A percentile compares a stretch with the other conserved stretches of the same genome.
Evolutionary conservation across 768 basidiomycete species (phyloP).

Genomic region (Tylopilus sp.): DNA sequence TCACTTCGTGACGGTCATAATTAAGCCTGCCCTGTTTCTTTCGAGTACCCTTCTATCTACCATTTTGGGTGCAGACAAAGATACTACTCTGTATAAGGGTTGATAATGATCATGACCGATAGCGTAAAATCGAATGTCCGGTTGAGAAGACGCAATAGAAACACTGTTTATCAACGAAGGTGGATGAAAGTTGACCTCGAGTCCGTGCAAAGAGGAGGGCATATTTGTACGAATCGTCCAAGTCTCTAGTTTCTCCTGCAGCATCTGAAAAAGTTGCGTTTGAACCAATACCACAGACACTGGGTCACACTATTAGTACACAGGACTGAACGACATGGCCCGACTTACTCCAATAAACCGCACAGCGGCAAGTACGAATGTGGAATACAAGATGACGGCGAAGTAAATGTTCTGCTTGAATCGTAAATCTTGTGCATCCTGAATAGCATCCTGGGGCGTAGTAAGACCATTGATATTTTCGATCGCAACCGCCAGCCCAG

Average conservation of each 20-base stretch:
- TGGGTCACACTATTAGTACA: slow-evolving; percentile 27
- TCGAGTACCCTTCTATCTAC: slow-evolving; percentile 26
- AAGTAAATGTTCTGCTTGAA: slow-evolving; percentile 65
- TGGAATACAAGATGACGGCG: slow-evolving; percentile 74
- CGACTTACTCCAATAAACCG: slow-evolving; percentile 72
- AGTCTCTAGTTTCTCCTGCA: slow-evolving; percentile 64
- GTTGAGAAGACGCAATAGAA: slow-evolving; percentile 10
- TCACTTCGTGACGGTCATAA: not conserved
- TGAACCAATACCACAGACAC: slow-evolving; percentile 84
- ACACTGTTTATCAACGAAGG: slow-evolving; percentile 27
- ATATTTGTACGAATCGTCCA: slow-evolving; percentile 9
- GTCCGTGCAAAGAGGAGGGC: slow-evolving; percentile 24
- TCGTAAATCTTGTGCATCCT: slow-evolving; percentile 41
- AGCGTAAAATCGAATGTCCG: slow-evolving; percentile 26
- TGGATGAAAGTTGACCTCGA: slow-evolving; percentile 29
- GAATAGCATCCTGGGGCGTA: slow-evolving; percentile 33
- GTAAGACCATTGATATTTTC: slow-evolving; percentile 69
- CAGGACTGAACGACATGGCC: not conserved
- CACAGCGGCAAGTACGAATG: slow-evolving; percentile 66
- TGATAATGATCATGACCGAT: slow-evolving; percentile 16
- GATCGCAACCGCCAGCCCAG: slow-evolving; percentile 67
- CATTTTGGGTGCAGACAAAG: slow-evolving; percentile 19
- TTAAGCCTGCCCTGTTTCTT: slow-evolving; percentile 15
- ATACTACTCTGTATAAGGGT: slow-evolving; percentile 15
- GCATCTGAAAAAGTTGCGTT: slow-evolving; percentile 76